Conservation (phyloP, 2,329 filamentous ascomycete genomes). For the Verticillium dahliae region DNA sequence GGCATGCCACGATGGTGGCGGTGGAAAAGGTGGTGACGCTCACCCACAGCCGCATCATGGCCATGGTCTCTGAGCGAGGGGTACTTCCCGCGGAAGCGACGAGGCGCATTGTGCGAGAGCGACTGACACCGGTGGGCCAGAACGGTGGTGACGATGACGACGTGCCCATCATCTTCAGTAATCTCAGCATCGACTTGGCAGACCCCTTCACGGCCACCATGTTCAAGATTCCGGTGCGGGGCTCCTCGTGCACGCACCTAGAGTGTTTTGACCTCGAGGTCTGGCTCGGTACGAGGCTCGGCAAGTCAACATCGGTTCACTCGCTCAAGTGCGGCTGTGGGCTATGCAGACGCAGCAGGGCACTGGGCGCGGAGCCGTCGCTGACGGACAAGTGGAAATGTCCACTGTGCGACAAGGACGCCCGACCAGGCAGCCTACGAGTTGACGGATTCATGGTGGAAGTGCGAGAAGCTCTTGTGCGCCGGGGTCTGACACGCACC, state of each 20-base stretch:
- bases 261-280: constrained; percentile 88
- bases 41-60: constrained; percentile 35
- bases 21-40: constrained; percentile 63
- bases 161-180: constrained; percentile 49
- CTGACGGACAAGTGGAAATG: constrained; percentile 75
- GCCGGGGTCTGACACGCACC: constrained; percentile 12
- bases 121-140: constrained; percentile 24
- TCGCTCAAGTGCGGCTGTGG: constrained; percentile 28
- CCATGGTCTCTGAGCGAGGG: constrained; percentile 27
- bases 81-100: constrained; percentile 41
- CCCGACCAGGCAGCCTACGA: constrained; percentile 62
- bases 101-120: constrained; percentile 47
- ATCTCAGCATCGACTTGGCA: constrained; percentile 55
- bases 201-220: constrained; percentile 62
- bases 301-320: constrained; percentile 32
- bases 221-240: constrained; percentile 66
- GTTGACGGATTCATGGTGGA: constrained; percentile 68
- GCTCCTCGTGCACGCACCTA: constrained; percentile 62
- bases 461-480: constrained; percentile 48
- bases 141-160: constrained; percentile 51
- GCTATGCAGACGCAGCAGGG: constrained; percentile 8
- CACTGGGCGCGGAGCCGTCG: constrained; percentile 35
- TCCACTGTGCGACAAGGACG: constrained; percentile 74
- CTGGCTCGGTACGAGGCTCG: constrained; percentile 63
- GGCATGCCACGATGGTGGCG: constrained; percentile 52